Percentiles rank a stretch among this genome's conserved stretches.
phyloP scores from a whole-genome alignment of 352 stramenopile genomes.

The Pythium folliculosum region DNA sequence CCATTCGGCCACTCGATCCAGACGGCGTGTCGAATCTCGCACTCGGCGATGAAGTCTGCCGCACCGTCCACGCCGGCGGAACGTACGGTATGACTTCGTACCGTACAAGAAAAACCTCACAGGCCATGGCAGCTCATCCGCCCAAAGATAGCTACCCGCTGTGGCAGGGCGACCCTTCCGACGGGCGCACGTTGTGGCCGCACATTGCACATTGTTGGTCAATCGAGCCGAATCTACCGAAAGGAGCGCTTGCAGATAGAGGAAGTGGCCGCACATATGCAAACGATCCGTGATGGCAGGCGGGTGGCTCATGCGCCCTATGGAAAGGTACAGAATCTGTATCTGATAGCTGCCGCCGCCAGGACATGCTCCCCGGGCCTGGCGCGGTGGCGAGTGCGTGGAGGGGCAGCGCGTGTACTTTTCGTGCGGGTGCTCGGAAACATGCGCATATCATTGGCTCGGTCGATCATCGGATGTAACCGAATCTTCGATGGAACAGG shows the following conservation, averaged over 20 bases:
- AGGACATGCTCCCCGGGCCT: too few relatives aligned
- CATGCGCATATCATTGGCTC: not conserved
- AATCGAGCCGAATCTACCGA: too few relatives aligned
- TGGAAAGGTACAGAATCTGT: too few relatives aligned
- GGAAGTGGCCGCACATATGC: too few relatives aligned
- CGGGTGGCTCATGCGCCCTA: too few relatives aligned
- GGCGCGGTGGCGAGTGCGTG: too few relatives aligned
- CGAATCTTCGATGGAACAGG: conserved; percentile 41
- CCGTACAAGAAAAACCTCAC: conserved; percentile 5
- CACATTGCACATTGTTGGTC: too few relatives aligned
- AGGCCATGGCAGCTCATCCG: not conserved
- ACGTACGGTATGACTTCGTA: conserved; percentile 3
- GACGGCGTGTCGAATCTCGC: conserved; percentile 4
- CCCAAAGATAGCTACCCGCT: conserved; percentile 3
- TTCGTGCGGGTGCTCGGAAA: not conserved
- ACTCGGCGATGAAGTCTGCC: not conserved
- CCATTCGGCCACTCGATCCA: conserved; percentile 4
- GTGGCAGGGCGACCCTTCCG: conserved; percentile 4
- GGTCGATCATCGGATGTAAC: conserved; percentile 21
- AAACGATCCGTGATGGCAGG: too few relatives aligned
- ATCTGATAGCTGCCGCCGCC: too few relatives aligned
- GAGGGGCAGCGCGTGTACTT: too few relatives aligned
- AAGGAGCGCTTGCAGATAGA: too few relatives aligned
- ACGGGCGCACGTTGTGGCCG: not conserved
- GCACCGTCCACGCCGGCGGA: not conserved